phyloP scores from a whole-genome alignment of 441 rosid species.

The Pelargonium myrrhifolium region DNA sequence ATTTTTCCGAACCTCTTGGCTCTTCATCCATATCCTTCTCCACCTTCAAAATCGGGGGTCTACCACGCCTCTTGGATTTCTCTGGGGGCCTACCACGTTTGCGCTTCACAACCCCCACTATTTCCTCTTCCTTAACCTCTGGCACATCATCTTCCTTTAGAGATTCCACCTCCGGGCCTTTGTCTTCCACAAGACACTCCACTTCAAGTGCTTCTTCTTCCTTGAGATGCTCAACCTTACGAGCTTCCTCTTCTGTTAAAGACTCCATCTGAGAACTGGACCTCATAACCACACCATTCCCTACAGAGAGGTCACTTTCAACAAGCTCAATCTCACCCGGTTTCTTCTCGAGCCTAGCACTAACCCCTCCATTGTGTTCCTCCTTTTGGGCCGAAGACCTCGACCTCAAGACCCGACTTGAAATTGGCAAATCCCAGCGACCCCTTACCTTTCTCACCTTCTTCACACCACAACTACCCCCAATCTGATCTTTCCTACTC shows the following conservation, averaged over 20 bases:
- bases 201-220: conserved; percentile 10
- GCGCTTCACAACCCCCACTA: neutral
- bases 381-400: conserved; percentile 23
- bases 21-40: neutral
- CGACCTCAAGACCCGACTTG: conserved; percentile 46
- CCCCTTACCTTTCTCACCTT: conserved; percentile 16
- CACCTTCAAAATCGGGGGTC: neutral
- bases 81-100: conserved; percentile 29
- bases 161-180: no score
- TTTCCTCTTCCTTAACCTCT: conserved; percentile 4
- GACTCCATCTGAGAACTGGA: no score
- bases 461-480: conserved; percentile 20
- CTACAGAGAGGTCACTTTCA: conserved; percentile 12
- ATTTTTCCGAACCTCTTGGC: neutral
- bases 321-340: conserved; percentile 1
- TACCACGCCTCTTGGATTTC: conserved; percentile 8
- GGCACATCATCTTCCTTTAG: no score
- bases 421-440: conserved; percentile 18
- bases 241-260: neutral
- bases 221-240: neutral
- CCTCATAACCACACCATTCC: neutral
- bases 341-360: neutral
- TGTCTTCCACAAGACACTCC: no score
- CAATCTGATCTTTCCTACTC: conserved; percentile 15
- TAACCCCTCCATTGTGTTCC: conserved; percentile 8